Percentiles rank a stretch among this genome's conserved stretches.
phyloP scores from a whole-genome alignment of 305 asterid genomes.

The Fraxinus paxiana region DNA sequence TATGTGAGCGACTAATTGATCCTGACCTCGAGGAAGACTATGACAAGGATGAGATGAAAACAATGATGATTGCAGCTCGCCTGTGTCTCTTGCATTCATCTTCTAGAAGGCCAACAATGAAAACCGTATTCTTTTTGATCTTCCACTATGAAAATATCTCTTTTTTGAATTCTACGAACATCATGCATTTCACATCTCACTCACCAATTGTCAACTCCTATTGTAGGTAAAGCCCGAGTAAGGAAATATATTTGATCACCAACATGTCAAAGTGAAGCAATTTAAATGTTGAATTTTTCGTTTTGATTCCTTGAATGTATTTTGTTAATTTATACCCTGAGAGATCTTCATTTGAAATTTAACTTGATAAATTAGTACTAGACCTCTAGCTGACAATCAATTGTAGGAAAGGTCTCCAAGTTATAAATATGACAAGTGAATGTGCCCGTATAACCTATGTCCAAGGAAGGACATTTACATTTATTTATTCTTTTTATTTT shows the following conservation, averaged over 20 bases:
- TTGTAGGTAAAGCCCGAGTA: neutral
- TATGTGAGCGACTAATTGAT: constrained; percentile 62
- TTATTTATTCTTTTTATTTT: neutral
- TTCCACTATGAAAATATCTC: neutral
- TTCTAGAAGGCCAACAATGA: constrained; percentile 75
- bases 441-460: neutral
- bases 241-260: neutral
- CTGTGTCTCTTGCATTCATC: constrained; percentile 76
- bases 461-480: neutral
- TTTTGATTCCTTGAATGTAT: neutral
- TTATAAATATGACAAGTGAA: neutral
- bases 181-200: neutral
- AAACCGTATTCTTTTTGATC: constrained; percentile 37
- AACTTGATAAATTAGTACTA: neutral
- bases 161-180: neutral
- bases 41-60: constrained; percentile 55
- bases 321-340: neutral
- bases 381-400: neutral
- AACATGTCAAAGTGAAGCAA: neutral
- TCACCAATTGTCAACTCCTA: neutral
- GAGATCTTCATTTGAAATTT: neutral
- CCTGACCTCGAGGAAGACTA: constrained; percentile 51
- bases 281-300: neutral
- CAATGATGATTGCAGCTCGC: constrained; percentile 56
- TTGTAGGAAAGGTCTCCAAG: neutral